Evolutionary conservation across 1,284 basidiomycete genomes (phyloP).

Genomic region (Amylostereum chailletii): DNA sequence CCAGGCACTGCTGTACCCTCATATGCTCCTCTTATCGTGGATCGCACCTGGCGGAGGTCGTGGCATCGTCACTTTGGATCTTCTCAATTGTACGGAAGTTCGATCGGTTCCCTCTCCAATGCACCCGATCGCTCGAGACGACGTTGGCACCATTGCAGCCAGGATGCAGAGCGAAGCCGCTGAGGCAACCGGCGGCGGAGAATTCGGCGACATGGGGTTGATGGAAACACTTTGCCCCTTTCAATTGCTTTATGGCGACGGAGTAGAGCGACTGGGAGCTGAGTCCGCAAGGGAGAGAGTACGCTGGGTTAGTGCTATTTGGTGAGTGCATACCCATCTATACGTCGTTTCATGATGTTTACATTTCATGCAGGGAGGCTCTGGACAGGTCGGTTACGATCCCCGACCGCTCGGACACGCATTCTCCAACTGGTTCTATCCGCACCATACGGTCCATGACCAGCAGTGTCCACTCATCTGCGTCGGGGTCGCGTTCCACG

Average conservation of each 20-base stretch:
- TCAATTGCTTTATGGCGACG: constrained; percentile 81
- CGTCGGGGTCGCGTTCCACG: constrained; percentile 52
- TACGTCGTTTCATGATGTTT: constrained; percentile 2
- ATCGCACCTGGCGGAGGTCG: constrained; percentile 68
- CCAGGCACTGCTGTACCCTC: constrained; percentile 74
- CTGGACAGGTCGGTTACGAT: constrained; percentile 39
- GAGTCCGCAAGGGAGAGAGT: constrained; percentile 79
- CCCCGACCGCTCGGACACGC: constrained; percentile 42
- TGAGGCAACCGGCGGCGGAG: constrained; percentile 32
- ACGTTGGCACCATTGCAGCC: constrained; percentile 79
- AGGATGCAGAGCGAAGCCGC: constrained; percentile 44
- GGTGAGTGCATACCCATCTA: constrained; percentile 38
- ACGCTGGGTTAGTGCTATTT: constrained; percentile 82
- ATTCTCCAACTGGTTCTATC: constrained; percentile 67
- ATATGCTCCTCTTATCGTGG: constrained; percentile 78
- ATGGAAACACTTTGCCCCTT: constrained; percentile 78
- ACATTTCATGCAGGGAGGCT: constrained; percentile 49
- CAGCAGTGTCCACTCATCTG: constrained; percentile 24
- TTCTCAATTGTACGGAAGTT: constrained; percentile 78
- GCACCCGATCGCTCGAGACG: constrained; percentile 70
- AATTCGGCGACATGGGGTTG: constrained; percentile 29
- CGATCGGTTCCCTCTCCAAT: constrained; percentile 70
- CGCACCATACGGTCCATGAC: constrained; percentile 54
- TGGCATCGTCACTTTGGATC: constrained; percentile 74
- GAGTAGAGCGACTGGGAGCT: constrained; percentile 75